Base-by-base conservation (phyloP, 129 eudicot species). In the Escallonia herrerae region DNA sequence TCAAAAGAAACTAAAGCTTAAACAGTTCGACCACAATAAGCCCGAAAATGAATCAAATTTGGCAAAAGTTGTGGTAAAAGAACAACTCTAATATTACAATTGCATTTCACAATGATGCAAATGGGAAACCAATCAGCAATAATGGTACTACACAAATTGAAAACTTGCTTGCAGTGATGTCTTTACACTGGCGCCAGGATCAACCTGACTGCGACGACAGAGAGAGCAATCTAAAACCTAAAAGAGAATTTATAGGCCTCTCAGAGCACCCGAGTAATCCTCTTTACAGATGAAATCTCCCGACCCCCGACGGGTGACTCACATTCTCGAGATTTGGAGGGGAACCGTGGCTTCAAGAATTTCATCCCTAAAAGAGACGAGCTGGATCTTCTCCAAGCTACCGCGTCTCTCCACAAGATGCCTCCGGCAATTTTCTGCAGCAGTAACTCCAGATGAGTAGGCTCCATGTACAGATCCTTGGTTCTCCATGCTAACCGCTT, bases 391-490 rank as follows among this genome's bases (percentile, higher is more conserved):
- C 45, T 86, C 95, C 74, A 80, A 65, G 60, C 67, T 70, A 40
- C 96, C 99, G 3, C 77, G 83, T 43, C 72, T 81, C 61, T 78
- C 81, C 70, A 74, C 56, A 1, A 94, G 78, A 78, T 83, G 95
- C 42, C 61, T 77, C 14, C 78, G 80, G 41, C 99, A 94, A 57
- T 83, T 80, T 62, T 89, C 95, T 6, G 90, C 99, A 58, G 96
- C 91, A 74, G 64, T 72, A 8, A 86, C 75, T 64, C 96, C 99
- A 3, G 99, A 79, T 2, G 90, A 77, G 65, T 89, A 94, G 40
- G 96, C 99, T 64, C 99, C 99, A 63, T 94, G 99, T 0, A 89
- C 99, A 2, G 99, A 94, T 14, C 99, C 99, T 67, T 94, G 99
- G 65, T 94, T 87, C 62, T 93, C 96, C 76, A 80, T 73, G 70